These are phyloP conservation scores for Takashimella tepidaria DNA, from an alignment of 1,284 basidiomycete genomes.

Conservation along the genomic window DNA sequence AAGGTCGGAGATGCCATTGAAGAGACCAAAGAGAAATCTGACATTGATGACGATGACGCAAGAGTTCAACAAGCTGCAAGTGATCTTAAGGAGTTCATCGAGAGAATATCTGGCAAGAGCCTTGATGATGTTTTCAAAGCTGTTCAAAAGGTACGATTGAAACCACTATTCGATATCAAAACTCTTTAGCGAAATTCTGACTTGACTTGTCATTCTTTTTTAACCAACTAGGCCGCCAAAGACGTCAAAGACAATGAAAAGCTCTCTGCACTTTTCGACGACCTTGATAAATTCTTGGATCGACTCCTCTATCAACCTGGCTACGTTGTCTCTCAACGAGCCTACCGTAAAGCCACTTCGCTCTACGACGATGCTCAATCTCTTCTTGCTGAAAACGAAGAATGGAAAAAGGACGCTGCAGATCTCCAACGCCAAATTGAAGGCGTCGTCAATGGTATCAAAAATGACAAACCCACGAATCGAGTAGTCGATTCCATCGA, in stretches of 20 bases:
- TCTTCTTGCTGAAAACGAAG: conserved; percentile 38
- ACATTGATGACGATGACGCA: conserved; percentile 45
- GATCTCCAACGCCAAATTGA: conserved; percentile 44
- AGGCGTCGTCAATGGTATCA: conserved; percentile 42
- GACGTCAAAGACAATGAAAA: conserved; percentile 46
- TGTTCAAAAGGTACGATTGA: conserved; percentile 44
- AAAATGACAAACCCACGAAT: conserved; percentile 38
- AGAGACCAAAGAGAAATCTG: conserved; percentile 42
- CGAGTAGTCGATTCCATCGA: conserved; percentile 45
- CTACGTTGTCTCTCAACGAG: conserved; percentile 44
- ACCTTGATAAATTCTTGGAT: conserved; percentile 41
- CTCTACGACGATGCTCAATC: conserved; percentile 48
- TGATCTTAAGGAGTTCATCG: conserved; percentile 47
- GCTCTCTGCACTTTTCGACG: conserved; percentile 42
- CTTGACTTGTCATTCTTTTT: background rate
- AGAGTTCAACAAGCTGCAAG: conserved; percentile 46
- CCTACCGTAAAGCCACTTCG: conserved; percentile 40
- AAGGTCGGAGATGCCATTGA: conserved; percentile 47
- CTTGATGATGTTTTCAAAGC: conserved; percentile 44
- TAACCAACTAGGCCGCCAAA: conserved; percentile 29
- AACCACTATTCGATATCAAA: no score
- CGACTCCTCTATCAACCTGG: conserved; percentile 45
- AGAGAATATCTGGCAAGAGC: conserved; percentile 46
- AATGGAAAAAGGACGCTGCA: conserved; percentile 42
- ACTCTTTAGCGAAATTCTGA: background rate